phyloP scores from a whole-genome alignment of 2,329 filamentous ascomycete genomes.

The Colletotrichum brevisporum region DNA sequence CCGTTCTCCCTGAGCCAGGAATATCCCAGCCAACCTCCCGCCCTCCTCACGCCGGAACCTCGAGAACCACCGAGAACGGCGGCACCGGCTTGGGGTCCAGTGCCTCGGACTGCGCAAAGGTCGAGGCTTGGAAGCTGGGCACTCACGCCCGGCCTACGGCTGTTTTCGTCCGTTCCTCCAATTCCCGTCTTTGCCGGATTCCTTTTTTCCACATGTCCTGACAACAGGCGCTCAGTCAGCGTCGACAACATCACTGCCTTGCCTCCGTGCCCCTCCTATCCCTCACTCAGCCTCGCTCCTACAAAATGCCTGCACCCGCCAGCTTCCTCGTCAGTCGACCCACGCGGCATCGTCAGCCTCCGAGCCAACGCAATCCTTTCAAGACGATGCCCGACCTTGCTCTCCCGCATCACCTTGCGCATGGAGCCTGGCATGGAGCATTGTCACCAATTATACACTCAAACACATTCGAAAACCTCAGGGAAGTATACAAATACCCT shows the following conservation, averaged over 20 bases:
- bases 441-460: too few relatives aligned
- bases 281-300: constrained; percentile 16
- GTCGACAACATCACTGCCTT: not conserved
- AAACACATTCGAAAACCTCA: too few relatives aligned
- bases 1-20: constrained; percentile 8
- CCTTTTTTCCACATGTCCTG: not conserved
- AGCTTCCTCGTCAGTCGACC: not conserved
- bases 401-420: not conserved
- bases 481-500: too few relatives aligned
- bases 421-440: not conserved
- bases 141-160: too few relatives aligned
- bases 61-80: constrained; percentile 30
- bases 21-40: constrained; percentile 27
- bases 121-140: not conserved
- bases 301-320: not conserved
- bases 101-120: constrained; percentile 4
- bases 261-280: too few relatives aligned
- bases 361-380: constrained; percentile 2
- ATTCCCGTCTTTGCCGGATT: not conserved
- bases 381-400: not conserved
- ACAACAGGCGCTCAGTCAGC: too few relatives aligned
- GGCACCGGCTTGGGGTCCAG: too few relatives aligned
- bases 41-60: constrained; percentile 12
- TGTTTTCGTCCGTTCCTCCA: not conserved
- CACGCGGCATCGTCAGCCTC: constrained; percentile 15